Conservation (phyloP, 768 basidiomycete genomes). For the Mycena polygramma region DNA sequence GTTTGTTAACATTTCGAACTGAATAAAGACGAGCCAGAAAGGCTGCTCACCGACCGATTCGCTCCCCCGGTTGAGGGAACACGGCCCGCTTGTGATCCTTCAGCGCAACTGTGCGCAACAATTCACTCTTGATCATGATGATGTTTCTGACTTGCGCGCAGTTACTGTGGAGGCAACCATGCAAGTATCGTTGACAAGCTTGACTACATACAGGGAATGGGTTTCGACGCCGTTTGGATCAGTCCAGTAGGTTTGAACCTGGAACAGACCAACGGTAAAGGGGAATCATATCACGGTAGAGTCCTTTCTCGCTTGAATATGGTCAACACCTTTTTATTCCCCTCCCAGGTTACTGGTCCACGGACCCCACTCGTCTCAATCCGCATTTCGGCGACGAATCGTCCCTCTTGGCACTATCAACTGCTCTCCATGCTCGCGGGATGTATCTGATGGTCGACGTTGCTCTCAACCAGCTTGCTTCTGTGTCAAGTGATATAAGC, state of each 20-base stretch:
- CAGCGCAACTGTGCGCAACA: neutral
- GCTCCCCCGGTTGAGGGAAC: constrained; percentile 1
- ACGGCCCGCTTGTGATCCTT: constrained; percentile 7
- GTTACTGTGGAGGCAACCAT: constrained; percentile 5
- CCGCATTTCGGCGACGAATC: constrained; percentile 3
- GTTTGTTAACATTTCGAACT: neutral
- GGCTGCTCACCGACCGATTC: constrained; percentile 7
- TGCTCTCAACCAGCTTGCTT: constrained; percentile 6
- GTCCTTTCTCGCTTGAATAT: neutral
- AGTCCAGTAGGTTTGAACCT: constrained; percentile 4
- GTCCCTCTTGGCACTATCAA: neutral
- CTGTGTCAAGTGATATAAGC: neutral
- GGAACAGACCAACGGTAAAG: neutral
- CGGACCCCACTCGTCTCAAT: constrained; percentile 1
- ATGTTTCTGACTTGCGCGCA: neutral
- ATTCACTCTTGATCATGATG: too few species aligned
- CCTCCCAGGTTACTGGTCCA: constrained; percentile 9
- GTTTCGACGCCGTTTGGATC: constrained; percentile 11
- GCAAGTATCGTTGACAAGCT: neutral
- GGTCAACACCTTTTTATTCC: neutral
- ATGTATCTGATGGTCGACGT: constrained; percentile 18
- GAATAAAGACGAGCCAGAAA: neutral
- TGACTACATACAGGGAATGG: constrained; percentile 13
- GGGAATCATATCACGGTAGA: constrained; percentile 10
- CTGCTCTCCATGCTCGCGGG: neutral